These are phyloP conservation scores for Phialemoniopsis sp. DNA, from an alignment of 2,329 filamentous ascomycete species.

Conservation along the genomic window DNA sequence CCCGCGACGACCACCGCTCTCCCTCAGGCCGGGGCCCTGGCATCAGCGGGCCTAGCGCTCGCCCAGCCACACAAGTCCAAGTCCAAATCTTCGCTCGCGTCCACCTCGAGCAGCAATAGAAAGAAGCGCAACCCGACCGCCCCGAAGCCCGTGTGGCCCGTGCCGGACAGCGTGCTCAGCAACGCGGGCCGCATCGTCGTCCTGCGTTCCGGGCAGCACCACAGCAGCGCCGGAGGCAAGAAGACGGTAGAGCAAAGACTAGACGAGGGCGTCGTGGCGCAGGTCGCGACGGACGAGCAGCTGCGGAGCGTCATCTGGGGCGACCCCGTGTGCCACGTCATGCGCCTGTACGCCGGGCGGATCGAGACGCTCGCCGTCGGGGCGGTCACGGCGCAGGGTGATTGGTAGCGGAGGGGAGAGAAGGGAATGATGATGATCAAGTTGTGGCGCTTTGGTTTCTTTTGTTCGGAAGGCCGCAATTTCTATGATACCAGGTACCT, in stretches of 20 bases:
- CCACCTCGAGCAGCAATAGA: background rate
- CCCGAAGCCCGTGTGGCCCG: conserved; percentile 51
- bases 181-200: conserved; percentile 68
- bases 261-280: conserved; percentile 62
- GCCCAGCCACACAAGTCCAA: conserved; percentile 15
- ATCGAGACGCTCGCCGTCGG: conserved; percentile 68
- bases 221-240: conserved; percentile 17
- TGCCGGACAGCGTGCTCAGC: conserved; percentile 63
- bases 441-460: no score
- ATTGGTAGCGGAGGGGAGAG: background rate
- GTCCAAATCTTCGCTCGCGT: conserved; percentile 17
- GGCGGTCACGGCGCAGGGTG: conserved; percentile 50
- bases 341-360: conserved; percentile 70
- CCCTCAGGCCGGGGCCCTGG: background rate
- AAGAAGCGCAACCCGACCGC: conserved; percentile 1
- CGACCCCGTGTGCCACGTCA: conserved; percentile 74
- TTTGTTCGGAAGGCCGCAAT: no score
- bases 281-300: conserved; percentile 63
- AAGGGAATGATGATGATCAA: background rate
- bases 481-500: no score
- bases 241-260: conserved; percentile 47
- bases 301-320: conserved; percentile 73
- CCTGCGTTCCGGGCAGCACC: conserved; percentile 41
- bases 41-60: conserved; percentile 1
- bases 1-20: conserved; percentile 37